Evolutionary conservation across 805 yeast species (phyloP).

Genomic region (Myxozyma monticola): DNA sequence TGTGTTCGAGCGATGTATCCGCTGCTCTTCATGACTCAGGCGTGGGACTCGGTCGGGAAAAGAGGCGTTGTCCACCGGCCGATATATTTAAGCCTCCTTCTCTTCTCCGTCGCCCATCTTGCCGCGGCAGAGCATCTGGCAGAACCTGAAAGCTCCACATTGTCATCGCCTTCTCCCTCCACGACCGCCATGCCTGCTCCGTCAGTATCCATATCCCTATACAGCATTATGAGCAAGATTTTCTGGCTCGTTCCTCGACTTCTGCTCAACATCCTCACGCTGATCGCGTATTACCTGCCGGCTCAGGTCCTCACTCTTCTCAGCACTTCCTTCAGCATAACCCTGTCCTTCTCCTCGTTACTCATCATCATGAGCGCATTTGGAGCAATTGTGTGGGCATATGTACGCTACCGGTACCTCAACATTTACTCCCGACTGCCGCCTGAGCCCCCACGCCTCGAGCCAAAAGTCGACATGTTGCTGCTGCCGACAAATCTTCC

Average conservation of each 20-base stretch:
- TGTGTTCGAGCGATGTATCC: too few species aligned
- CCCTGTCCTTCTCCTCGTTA: constrained; percentile 31
- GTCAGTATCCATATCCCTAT: background rate
- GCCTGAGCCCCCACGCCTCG: constrained; percentile 46
- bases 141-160: too few species aligned
- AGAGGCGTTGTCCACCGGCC: too few species aligned
- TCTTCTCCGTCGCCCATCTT: too few species aligned
- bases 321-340: constrained; percentile 25
- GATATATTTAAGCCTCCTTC: too few species aligned
- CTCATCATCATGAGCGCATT: constrained; percentile 35
- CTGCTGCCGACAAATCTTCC: constrained; percentile 36
- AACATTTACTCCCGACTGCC: constrained; percentile 63
- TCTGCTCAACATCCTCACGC: background rate
- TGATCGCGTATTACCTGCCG: constrained; percentile 11
- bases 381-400: constrained; percentile 44
- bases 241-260: constrained; percentile 14
- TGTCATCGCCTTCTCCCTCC: background rate
- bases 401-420: constrained; percentile 62
- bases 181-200: background rate
- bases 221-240: constrained; percentile 1
- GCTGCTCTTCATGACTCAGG: too few species aligned
- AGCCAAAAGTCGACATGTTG: constrained; percentile 51
- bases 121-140: too few species aligned
- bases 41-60: too few species aligned
- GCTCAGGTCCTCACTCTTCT: constrained; percentile 15